These are phyloP conservation scores for Funneliformis geosporum DNA, from an alignment of 192 early-diverging fungal genomes.

Conservation along the genomic window DNA sequence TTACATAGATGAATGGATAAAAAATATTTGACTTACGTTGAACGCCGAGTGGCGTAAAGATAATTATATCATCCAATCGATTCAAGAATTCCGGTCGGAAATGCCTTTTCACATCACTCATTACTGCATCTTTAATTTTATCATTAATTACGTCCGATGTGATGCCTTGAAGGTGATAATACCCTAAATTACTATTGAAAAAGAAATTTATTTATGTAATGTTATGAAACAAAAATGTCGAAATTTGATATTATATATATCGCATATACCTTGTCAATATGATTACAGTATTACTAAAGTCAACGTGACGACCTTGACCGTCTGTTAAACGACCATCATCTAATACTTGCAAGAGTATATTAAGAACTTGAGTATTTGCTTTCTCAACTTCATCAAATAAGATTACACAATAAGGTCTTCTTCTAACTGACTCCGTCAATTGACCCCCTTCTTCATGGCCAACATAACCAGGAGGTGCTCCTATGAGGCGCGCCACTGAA, in stretches of 20 bases:
- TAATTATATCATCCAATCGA: slow-evolving; percentile 91
- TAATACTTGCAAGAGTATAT: slow-evolving; percentile 78
- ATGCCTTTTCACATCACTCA: slow-evolving; percentile 74
- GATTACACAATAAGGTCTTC: slow-evolving; percentile 89
- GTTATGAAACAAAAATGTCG: background rate
- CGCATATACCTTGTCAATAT: slow-evolving; percentile 85
- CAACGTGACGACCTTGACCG: slow-evolving; percentile 82
- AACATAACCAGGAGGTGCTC: slow-evolving; percentile 94
- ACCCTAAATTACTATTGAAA: slow-evolving; percentile 29
- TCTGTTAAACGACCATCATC: slow-evolving; percentile 97
- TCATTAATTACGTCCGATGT: slow-evolving; percentile 39
- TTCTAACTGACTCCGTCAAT: slow-evolving; percentile 90
- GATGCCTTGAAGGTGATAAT: slow-evolving; percentile 21
- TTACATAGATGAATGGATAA: background rate
- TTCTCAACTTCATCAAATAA: slow-evolving; percentile 99
- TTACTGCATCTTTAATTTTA: slow-evolving; percentile 58
- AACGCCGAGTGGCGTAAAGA: slow-evolving; percentile 75
- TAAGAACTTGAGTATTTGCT: slow-evolving; percentile 83
- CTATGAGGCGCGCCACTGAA: slow-evolving; percentile 87
- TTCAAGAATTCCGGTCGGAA: slow-evolving; percentile 97
- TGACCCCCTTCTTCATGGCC: slow-evolving; percentile 97
- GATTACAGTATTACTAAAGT: slow-evolving; percentile 95
- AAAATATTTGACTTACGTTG: slow-evolving; percentile 9
- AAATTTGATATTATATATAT: background rate
- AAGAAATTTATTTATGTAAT: background rate